Base-by-base conservation (phyloP, 768 basidiomycete genomes). In the Amanita pseudoporphyria region DNA sequence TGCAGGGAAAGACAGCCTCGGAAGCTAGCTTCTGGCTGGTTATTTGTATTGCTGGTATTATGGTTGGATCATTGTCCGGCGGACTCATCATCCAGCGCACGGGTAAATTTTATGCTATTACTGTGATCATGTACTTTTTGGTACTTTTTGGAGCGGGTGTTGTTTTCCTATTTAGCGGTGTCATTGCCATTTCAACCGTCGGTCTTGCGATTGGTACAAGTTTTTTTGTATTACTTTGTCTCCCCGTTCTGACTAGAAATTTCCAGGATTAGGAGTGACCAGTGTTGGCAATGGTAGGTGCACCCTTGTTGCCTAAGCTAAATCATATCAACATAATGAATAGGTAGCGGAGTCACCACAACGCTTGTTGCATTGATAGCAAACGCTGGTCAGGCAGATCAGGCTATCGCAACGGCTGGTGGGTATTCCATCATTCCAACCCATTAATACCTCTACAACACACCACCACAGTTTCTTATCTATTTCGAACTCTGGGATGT, bases 371-470 rank as follows among this genome's bases (percentile, higher is more conserved):
- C 79, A 1, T 62, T 82, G 37, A 81, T 82, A 32, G 76, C 81
- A 3, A 82, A 82, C 59, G 79, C 79, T 1, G 78, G 80, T 0
- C 69, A 70, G 18, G 70, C 64, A 30, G 77, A 82, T 56, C 80
- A 82, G 57, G 82, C 81, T 6, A 76, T 82, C 33, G 79, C 80
- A 1, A 84, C 79, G 9, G 80, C 80, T 32, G 77, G 80, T 77
- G 32, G 5, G 68, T 54, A 37, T 10, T 6, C 12, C 31, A 22
- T 12, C 3, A 48, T 9, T 28, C 40, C 9, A n/a, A 7, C 10
- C 38, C 39, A 7, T 48, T n/a, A 30, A 6, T 39, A 35, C 12
- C 24, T n/a, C 13, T 21, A 2, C 9, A 24, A 40, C 18, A 19
- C 28, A 9, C 44, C 24, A 3, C 2, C 40, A 6, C 55, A 80